Conservation (phyloP, 2,329 filamentous ascomycete species). For the Diaporthe vexans region DNA sequence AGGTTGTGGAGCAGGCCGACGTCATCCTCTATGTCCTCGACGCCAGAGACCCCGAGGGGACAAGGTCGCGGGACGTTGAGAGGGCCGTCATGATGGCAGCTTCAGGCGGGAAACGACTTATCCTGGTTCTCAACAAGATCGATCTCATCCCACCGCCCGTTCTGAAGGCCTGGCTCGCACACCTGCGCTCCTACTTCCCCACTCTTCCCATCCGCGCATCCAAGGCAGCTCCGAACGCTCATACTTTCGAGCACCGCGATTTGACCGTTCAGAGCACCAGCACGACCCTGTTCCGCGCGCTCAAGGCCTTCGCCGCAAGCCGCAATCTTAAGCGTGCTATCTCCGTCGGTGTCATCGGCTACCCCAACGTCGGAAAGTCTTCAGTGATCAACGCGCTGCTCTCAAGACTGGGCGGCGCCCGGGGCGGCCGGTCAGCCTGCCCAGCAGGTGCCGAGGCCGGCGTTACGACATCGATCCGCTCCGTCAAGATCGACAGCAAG, state of each 20-base stretch:
- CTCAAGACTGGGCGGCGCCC: slow-evolving; percentile 77
- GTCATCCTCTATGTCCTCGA: slow-evolving; percentile 95
- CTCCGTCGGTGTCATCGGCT: slow-evolving; percentile 93
- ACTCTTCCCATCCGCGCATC: slow-evolving; percentile 91
- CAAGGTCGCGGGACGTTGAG: slow-evolving; percentile 91
- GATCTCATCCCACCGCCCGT: slow-evolving; percentile 88
- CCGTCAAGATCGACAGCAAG: slow-evolving; percentile 95
- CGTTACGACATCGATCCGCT: slow-evolving; percentile 88
- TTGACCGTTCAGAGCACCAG: slow-evolving; percentile 90
- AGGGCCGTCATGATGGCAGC: slow-evolving; percentile 92
- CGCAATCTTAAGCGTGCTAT: slow-evolving; percentile 90
- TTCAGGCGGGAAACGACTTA: slow-evolving; percentile 85
- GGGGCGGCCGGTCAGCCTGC: slow-evolving; percentile 74
- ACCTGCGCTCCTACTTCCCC: slow-evolving; percentile 91
- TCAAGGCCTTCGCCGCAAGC: slow-evolving; percentile 88
- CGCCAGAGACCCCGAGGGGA: slow-evolving; percentile 91
- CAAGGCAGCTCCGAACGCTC: slow-evolving; percentile 84
- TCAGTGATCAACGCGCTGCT: slow-evolving; percentile 96
- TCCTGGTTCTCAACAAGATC: slow-evolving; percentile 95
- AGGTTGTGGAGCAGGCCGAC: slow-evolving; percentile 89
- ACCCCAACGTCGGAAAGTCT: slow-evolving; percentile 96
- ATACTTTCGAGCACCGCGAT: slow-evolving; percentile 92
- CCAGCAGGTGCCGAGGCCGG: slow-evolving; percentile 93
- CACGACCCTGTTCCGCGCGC: slow-evolving; percentile 85
- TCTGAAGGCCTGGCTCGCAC: slow-evolving; percentile 85